A percentile compares a stretch with the other conserved stretches of the same genome.
These are phyloP conservation scores for Aspergillus hiratsukae DNA, from an alignment of 2,329 filamentous ascomycete species.

Conservation along the genomic window DNA sequence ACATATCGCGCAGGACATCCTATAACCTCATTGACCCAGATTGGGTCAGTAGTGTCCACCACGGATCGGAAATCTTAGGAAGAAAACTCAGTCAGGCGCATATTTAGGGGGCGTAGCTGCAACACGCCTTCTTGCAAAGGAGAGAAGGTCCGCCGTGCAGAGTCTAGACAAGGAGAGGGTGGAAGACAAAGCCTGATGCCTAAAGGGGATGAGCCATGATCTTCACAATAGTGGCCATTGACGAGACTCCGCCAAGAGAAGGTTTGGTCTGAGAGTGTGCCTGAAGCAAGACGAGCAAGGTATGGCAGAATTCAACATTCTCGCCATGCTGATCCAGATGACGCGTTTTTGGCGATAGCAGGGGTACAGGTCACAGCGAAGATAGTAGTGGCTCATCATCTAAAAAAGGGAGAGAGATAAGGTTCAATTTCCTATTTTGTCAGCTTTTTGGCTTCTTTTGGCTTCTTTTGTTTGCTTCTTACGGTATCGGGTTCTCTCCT, in stretches of 20 bases:
- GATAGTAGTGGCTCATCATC: not conserved
- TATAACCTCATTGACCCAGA: constrained; percentile 6
- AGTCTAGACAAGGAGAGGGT: constrained; percentile 1
- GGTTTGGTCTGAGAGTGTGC: not conserved
- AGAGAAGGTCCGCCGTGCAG: constrained; percentile 3
- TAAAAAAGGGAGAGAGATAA: not conserved
- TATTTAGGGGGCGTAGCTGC: constrained; percentile 10
- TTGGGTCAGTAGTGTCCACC: constrained; percentile 3
- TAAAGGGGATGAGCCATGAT: constrained; percentile 15
- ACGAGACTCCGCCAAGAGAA: constrained; percentile 13
- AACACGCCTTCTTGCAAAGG: constrained; percentile 1
- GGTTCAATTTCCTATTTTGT: not conserved
- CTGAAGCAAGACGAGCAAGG: not conserved
- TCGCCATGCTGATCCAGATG: not conserved
- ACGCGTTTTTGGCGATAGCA: not conserved
- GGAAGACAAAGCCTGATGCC: constrained; percentile 18
- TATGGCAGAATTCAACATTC: not conserved
- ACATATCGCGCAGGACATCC: constrained; percentile 1
- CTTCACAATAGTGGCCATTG: constrained; percentile 3
- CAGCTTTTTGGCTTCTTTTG: not conserved
- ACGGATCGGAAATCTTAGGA: constrained; percentile 7
- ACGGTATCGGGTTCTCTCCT: not conserved
- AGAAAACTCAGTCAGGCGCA: constrained; percentile 1
- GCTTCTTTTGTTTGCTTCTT: not conserved
- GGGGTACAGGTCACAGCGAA: not conserved